Conservation (phyloP, 768 basidiomycete genomes). For the Hericium erinaceus region DNA sequence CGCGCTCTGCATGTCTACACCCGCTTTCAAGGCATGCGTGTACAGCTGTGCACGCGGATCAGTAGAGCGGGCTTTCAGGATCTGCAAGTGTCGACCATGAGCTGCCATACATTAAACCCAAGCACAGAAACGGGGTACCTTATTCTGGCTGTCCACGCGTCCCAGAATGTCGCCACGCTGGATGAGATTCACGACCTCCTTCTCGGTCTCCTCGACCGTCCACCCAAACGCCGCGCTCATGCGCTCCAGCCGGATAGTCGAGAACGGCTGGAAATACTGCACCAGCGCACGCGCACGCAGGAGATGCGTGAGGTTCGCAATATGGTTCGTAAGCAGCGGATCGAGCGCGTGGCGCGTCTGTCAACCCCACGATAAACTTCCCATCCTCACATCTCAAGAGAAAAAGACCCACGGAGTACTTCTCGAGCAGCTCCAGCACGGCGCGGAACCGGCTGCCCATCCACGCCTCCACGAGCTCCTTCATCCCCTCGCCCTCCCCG, state of each 20-base stretch:
- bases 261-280: slow-evolving; percentile 89
- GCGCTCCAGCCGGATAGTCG: slow-evolving; percentile 69
- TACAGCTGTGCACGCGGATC: slow-evolving; percentile 76
- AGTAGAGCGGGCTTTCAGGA: slow-evolving; percentile 69
- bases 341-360: slow-evolving; percentile 75
- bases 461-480: slow-evolving; percentile 81
- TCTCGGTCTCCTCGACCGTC: slow-evolving; percentile 60
- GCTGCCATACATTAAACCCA: background rate
- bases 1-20: slow-evolving; percentile 57
- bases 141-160: slow-evolving; percentile 84
- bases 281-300: slow-evolving; percentile 72
- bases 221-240: slow-evolving; percentile 87
- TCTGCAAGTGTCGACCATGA: slow-evolving; percentile 26
- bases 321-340: slow-evolving; percentile 65
- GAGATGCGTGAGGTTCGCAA: slow-evolving; percentile 50
- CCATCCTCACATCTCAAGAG: background rate
- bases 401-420: slow-evolving; percentile 49
- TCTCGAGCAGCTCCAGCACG: slow-evolving; percentile 64
- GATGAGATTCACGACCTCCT: slow-evolving; percentile 69
- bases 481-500: slow-evolving; percentile 20
- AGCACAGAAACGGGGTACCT: slow-evolving; percentile 33
- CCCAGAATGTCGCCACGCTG: slow-evolving; percentile 70
- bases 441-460: slow-evolving; percentile 81
- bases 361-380: background rate
- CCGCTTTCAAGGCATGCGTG: slow-evolving; percentile 63